Evolutionary conservation across 352 stramenopile species (phyloP), one percentile per base, ranked within the genome.

Genomic region (Phytophthora pisi): DNA sequence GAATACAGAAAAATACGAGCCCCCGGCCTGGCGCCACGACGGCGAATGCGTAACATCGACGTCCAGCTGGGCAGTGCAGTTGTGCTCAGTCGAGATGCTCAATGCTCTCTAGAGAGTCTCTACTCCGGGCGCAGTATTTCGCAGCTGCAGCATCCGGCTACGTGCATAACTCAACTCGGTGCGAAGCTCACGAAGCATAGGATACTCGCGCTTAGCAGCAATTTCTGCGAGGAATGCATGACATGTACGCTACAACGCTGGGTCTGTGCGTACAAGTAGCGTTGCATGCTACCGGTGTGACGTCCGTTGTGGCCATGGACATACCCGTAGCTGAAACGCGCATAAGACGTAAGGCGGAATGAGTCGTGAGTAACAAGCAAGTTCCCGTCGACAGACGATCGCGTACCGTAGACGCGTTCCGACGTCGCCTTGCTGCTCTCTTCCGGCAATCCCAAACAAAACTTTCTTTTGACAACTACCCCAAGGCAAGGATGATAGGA

Each of bases 1-100:
- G 23, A 57, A 66, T 57, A 51, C 61, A 57, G 57, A 71, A 61
- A 16, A 67, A 60, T 65, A 50, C 20, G 38, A 23, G 38, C 28
- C 11, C 31, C 38, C 26, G 26, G 38, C 28, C 18, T 60, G 40
- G 16, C 34, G 50, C 36, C 51, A 55, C 28, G 18, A 57, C 9
- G n/a, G 7, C 23, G 31, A 23, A 55, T 13, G 20, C 18, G 26
- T 26, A 43, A 31, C 52, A 40, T 24, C 24, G 20, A 60, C 18
- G 51, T 46, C 20, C 34, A 43, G 46, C 53, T 68, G 45, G 51
- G 18, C 38, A 53, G 43, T 4, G 26, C 53, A 51, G 36, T 43
- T 68, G 53, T 52, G 45, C 46, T 64, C 38, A 70, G 54, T 56
- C 64, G 16, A 59, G 52, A 46, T 53, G 58, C 30, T 61, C 9